Base-by-base conservation (phyloP, 225 moss, liverwort and hornwort species). In the Bryoerythrophyllum caledonicum region DNA sequence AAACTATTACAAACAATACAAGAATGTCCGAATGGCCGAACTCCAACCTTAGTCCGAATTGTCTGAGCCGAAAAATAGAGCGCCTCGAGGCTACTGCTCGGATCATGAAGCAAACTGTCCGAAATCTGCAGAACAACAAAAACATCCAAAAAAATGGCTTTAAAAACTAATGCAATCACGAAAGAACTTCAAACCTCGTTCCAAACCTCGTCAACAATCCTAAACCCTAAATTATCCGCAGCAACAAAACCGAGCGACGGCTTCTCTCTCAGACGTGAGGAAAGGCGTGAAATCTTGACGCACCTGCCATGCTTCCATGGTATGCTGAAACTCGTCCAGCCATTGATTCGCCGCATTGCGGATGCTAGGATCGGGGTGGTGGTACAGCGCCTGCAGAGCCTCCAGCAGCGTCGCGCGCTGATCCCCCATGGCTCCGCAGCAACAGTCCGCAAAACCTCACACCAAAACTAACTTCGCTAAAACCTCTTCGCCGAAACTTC, bases 1-100 rank as follows among this genome's bases (percentile, higher is more conserved):
- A 63, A 16, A 16, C 20, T 14, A 17, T 11, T 28, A 67, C 8
- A 70, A 44, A 51, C 3, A 5, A 68, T 40, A 69, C 28, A 30
- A 69, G 16, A 46, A 1, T 44, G 35, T 37, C 27, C 7, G 21
- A n/a, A n/a, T n/a, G n/a, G n/a, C n/a, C n/a, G n/a, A n/a, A n/a
- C n/a, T 69, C 55, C 21, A 35, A 99, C 97, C 97, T 99, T 99
- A 6, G 97, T 99, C 49, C 97, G 93, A 65, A 99, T 87, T 64
- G 97, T 95, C 70, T 95, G 97, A 72, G 97, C 94, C 79, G 91
- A 87, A 72, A 95, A 99, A 77, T 95, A 95, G 24, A 99, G 93
- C 32, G 87, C 89, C 83, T 99, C 97, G 5, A 91, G 67, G 44
- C 70, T 89, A 78, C 90, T 90, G 73, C 71, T 91, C 28, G 91